Base-by-base conservation (phyloP, 768 basidiomycete genomes). In the Fomitopsis serialis region DNA sequence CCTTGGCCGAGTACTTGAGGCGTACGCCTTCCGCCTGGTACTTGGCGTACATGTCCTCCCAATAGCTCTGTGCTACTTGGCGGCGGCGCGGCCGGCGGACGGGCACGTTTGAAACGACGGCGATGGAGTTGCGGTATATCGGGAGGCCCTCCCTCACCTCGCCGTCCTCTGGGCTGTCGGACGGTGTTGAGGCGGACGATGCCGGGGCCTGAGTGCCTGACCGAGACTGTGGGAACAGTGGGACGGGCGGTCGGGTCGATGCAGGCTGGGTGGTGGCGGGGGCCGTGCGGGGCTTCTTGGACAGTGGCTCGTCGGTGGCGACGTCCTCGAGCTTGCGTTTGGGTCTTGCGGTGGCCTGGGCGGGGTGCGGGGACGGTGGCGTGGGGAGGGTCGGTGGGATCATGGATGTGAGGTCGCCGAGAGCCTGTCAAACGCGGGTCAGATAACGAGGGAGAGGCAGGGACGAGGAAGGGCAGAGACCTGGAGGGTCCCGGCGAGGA, bases 1-100 rank as follows among this genome's bases (percentile, higher is more conserved):
- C 79, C 63, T 90, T 87, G 23, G 89, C 89, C 1, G 89, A 90
- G 64, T 88, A 90, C 69, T 93, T 92, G 65, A 93, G 85, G 59
- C 77, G 72, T 53, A 89, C 82, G 21, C 87, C 91, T 19, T 79
- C 77, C 3, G 68, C 69, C 59, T 89, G 82, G 64, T 88, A 92
- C 63, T 77, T 82, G 64, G 86, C 79, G 61, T 89, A 81, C 40
- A 89, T 71, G 36, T 69, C 71, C 50, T 87, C 81, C 63, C 75
- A 83, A 61, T 83, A 76, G 36, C 72, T 74, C 70, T 64, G 75
- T 76, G 59, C 54, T 21, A 58, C 57, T 34, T 42, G 54, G 56
- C 85, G 83, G 47, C 83, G 81, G 62, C 82, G 81, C 7, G 86
- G 85, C 12, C 85, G 76, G 46, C 84, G 79, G 54, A 87, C 77